phyloP scores from a whole-genome alignment of 2,329 filamentous ascomycete genomes.

The Cytospora chrysosperma region DNA sequence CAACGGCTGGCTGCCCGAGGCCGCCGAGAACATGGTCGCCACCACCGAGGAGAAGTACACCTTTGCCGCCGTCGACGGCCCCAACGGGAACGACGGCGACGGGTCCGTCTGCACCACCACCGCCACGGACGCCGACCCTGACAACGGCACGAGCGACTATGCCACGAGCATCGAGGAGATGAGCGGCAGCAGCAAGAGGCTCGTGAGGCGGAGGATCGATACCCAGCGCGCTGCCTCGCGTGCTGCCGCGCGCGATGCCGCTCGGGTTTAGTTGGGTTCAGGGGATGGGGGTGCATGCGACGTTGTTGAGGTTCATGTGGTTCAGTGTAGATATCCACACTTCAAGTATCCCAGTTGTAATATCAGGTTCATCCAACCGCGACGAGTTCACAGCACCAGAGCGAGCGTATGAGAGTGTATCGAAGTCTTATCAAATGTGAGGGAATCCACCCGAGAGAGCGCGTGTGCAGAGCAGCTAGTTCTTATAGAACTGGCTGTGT shows the following conservation, averaged over 20 bases:
- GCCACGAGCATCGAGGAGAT: slow-evolving; percentile 35
- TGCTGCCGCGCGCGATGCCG: not conserved
- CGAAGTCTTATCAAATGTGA: too few relatives aligned
- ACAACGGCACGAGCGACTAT: slow-evolving; percentile 40
- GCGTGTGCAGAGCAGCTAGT: too few relatives aligned
- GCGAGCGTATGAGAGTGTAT: too few relatives aligned
- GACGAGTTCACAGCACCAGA: too few relatives aligned
- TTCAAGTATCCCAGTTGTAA: not conserved
- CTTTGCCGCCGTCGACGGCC: slow-evolving; percentile 36
- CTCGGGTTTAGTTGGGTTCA: not conserved
- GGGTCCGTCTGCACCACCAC: slow-evolving; percentile 37
- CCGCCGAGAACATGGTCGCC: slow-evolving; percentile 41
- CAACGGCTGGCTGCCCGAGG: slow-evolving; percentile 44
- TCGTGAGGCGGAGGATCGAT: not conserved
- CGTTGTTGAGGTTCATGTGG: not conserved
- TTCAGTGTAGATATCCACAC: not conserved
- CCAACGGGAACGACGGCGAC: slow-evolving; percentile 33
- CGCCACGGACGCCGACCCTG: slow-evolving; percentile 40
- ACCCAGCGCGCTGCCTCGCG: not conserved
- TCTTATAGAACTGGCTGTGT: too few relatives aligned
- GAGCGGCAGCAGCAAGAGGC: slow-evolving; percentile 11
- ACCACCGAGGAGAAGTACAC: slow-evolving; percentile 25
- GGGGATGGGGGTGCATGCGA: not conserved
- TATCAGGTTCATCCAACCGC: not conserved
- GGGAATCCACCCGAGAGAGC: too few relatives aligned